Conservation (phyloP, 768 basidiomycete species). For the Podaxis sp. region DNA sequence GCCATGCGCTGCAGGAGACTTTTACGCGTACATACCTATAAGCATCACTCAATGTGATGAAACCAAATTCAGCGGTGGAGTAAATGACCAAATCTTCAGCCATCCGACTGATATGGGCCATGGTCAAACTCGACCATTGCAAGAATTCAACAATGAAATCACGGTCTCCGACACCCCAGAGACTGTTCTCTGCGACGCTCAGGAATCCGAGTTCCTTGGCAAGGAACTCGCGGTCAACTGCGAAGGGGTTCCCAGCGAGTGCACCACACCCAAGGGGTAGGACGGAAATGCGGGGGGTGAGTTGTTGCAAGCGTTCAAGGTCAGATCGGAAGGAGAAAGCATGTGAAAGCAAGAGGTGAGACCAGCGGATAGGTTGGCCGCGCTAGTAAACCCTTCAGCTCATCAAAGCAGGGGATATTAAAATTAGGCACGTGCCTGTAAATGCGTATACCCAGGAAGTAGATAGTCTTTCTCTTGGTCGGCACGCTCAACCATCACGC, state of each 20-base stretch:
- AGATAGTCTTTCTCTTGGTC: conserved; percentile 90
- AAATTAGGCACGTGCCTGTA: conserved; percentile 64
- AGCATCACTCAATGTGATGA: conserved; percentile 93
- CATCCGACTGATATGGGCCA: conserved; percentile 92
- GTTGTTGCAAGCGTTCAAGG: conserved; percentile 78
- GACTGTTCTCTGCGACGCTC: conserved; percentile 90
- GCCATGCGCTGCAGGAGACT: background rate
- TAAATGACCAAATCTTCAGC: conserved; percentile 97
- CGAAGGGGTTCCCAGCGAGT: conserved; percentile 95
- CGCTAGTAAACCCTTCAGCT: conserved; percentile 53
- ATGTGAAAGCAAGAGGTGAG: conserved; percentile 93
- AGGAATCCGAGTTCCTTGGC: conserved; percentile 87
- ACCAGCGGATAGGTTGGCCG: conserved; percentile 98
- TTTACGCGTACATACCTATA: conserved; percentile 68
- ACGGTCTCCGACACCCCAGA: conserved; percentile 95
- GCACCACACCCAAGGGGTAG: conserved; percentile 94
- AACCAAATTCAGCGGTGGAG: conserved; percentile 96
- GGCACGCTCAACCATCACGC: conserved; percentile 89
- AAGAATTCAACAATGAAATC: conserved; percentile 97
- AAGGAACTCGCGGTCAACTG: conserved; percentile 90
- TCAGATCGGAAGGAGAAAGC: conserved; percentile 92
- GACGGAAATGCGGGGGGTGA: conserved; percentile 88
- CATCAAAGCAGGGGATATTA: background rate
- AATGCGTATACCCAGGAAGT: conserved; percentile 96
- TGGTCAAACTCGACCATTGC: conserved; percentile 92